Conservation (phyloP, 176 grass and related monocot species). For the Phragmites australis region DNA sequence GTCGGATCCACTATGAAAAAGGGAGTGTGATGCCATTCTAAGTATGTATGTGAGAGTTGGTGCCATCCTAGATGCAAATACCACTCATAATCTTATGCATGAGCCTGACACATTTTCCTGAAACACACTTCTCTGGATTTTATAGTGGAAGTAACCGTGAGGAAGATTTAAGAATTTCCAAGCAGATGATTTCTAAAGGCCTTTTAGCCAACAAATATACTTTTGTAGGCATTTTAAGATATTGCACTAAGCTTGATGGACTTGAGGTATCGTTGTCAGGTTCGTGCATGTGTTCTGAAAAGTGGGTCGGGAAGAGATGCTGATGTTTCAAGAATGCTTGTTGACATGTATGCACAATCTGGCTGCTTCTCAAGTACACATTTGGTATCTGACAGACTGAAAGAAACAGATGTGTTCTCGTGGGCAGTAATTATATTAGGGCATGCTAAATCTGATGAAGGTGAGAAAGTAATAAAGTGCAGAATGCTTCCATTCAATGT, state of each 20-base stretch:
- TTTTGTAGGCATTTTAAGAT: conserved; percentile 47
- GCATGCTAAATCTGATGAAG: conserved; percentile 46
- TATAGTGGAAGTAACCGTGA: conserved; percentile 43
- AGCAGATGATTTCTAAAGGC: conserved; percentile 25
- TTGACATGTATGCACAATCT: conserved; percentile 54
- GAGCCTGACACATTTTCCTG: conserved; percentile 48
- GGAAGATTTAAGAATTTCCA: conserved; percentile 44
- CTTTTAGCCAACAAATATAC: conserved; percentile 43
- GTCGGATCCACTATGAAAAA: conserved; percentile 8
- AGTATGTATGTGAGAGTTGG: conserved; percentile 52
- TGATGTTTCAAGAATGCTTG: conserved; percentile 43
- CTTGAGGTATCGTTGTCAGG: conserved; percentile 33
- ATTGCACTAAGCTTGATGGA: conserved; percentile 40
- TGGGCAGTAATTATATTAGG: conserved; percentile 44
- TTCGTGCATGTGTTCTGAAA: conserved; percentile 52
- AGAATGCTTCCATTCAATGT: conserved; percentile 38
- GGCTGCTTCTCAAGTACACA: conserved; percentile 37
- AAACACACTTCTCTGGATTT: conserved; percentile 53
- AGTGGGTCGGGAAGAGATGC: conserved; percentile 38
- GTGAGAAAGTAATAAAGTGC: conserved; percentile 41
- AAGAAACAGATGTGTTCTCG: conserved; percentile 49
- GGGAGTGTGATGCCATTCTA: conserved; percentile 41
- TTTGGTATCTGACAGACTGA: conserved; percentile 34
- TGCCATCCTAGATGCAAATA: conserved; percentile 31
- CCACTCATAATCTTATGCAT: conserved; percentile 29